phyloP scores from a whole-genome alignment of 179 eudicot species.

The Corrigiola litoralis region DNA sequence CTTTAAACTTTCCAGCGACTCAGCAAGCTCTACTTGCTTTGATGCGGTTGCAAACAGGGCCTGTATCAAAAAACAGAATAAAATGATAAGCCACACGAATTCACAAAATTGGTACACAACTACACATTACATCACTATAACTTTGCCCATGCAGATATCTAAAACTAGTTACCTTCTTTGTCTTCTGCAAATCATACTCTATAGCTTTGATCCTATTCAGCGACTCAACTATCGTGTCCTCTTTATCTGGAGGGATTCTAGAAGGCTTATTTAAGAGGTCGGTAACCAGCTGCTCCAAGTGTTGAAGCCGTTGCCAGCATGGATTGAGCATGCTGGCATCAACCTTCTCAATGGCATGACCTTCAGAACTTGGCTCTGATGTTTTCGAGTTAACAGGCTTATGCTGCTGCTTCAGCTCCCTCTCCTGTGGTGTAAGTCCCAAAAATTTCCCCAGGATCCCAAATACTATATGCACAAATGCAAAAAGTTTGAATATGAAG shows the following conservation, averaged over 20 bases:
- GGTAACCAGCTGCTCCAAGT: slow-evolving; percentile 61
- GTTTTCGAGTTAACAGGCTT: slow-evolving; percentile 10
- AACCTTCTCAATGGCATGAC: slow-evolving; percentile 18
- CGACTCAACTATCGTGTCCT: slow-evolving; percentile 68
- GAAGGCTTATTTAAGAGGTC: slow-evolving; percentile 72
- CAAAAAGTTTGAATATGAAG: slow-evolving; percentile 40
- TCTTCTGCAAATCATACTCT: slow-evolving; percentile 91
- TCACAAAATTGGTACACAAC: too few species aligned
- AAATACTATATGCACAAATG: slow-evolving; percentile 43
- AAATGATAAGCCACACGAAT: too few species aligned
- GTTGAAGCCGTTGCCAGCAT: slow-evolving; percentile 74
- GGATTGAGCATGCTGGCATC: slow-evolving; percentile 53
- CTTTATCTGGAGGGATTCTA: slow-evolving; percentile 81
- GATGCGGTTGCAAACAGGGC: slow-evolving; percentile 87
- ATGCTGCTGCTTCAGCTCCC: slow-evolving; percentile 23
- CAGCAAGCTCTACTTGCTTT: slow-evolving; percentile 86
- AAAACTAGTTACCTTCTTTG: slow-evolving; percentile 56
- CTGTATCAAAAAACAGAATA: slow-evolving; percentile 24
- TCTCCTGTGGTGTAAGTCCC: slow-evolving; percentile 26
- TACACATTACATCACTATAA: background rate
- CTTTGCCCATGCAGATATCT: background rate
- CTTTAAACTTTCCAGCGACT: slow-evolving; percentile 66
- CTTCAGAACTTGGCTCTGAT: slow-evolving; percentile 31
- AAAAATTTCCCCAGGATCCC: slow-evolving; percentile 33
- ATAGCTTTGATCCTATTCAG: slow-evolving; percentile 78